Evolutionary conservation across 2,329 filamentous ascomycete species (phyloP).

Genomic region (Alternaria angustiovoidea): DNA sequence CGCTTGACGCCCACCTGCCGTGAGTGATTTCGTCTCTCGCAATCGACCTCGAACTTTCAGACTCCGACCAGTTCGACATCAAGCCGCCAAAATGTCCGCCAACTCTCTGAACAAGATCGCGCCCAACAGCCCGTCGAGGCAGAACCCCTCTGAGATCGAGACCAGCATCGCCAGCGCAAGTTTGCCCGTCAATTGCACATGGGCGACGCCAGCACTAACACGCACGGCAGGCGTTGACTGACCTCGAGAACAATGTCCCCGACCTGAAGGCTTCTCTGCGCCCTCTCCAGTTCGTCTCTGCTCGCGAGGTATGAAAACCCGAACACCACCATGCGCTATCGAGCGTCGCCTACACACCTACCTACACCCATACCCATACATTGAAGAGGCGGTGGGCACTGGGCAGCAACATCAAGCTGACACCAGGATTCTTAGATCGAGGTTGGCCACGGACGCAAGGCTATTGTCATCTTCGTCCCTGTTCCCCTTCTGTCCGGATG

Average conservation of each 20-base stretch:
- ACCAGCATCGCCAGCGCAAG: conserved; percentile 91
- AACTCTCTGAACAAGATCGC: conserved; percentile 95
- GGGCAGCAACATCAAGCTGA: conserved; percentile 62
- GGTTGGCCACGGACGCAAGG: conserved; percentile 99
- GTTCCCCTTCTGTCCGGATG: conserved; percentile 97
- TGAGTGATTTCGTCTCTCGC: background rate
- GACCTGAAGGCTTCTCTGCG: conserved; percentile 96
- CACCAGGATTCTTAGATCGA: conserved; percentile 83
- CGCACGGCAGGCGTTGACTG: conserved; percentile 73
- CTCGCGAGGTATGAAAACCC: conserved; percentile 89
- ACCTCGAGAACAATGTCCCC: conserved; percentile 98
- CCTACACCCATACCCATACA: conserved; percentile 27
- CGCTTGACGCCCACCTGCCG: conserved; percentile 14
- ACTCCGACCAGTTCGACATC: conserved; percentile 39
- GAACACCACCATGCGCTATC: conserved; percentile 36
- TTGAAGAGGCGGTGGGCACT: conserved; percentile 65
- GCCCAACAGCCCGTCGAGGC: conserved; percentile 93
- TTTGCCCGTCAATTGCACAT: conserved; percentile 15
- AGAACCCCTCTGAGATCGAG: conserved; percentile 97
- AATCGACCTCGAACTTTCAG: conserved; percentile 24
- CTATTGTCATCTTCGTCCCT: conserved; percentile 99
- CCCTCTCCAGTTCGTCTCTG: conserved; percentile 98
- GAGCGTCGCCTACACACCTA: conserved; percentile 37
- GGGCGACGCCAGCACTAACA: conserved; percentile 27
- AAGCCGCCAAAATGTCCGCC: conserved; percentile 64